Percentiles rank a stretch among this genome's conserved stretches.
These are phyloP conservation scores for Rubroshorea leprosula DNA, from an alignment of 345 rosid genomes.

Conservation along the genomic window DNA sequence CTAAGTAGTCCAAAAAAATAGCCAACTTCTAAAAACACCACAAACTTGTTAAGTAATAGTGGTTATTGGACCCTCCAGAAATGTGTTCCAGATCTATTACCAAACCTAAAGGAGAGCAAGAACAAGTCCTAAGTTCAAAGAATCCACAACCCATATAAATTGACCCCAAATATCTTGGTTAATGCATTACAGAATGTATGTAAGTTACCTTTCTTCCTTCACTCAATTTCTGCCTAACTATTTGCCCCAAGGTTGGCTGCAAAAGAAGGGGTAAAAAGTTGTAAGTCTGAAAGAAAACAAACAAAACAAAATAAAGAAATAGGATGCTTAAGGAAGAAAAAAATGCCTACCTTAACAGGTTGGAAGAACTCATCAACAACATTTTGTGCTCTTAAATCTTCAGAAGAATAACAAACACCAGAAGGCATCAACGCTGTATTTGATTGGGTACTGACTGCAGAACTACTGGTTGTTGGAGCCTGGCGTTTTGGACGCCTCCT, in stretches of 20 bases:
- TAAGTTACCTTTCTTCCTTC: constrained; percentile 65
- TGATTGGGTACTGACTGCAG: constrained; percentile 40
- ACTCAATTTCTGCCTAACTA: constrained; percentile 61
- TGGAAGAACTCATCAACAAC: constrained; percentile 80
- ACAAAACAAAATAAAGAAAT: background rate
- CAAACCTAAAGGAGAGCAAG: background rate
- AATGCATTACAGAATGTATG: background rate
- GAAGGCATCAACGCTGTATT: constrained; percentile 34
- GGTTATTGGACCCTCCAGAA: background rate
- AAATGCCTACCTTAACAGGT: constrained; percentile 56
- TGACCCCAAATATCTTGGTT: background rate
- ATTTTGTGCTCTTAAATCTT: constrained; percentile 58
- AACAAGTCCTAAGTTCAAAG: background rate
- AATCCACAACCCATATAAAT: background rate
- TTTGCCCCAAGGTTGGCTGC: constrained; percentile 51
- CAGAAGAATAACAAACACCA: constrained; percentile 40
- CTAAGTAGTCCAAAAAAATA: background rate
- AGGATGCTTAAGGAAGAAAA: background rate
- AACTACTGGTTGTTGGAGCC: constrained; percentile 40
- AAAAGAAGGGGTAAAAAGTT: constrained; percentile 3
- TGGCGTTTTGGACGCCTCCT: constrained; percentile 78
- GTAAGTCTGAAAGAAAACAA: background rate
- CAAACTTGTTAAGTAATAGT: background rate
- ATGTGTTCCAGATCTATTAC: background rate
- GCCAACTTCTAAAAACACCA: background rate